Evolutionary conservation across 345 rosid genomes (phyloP), one percentile per base, ranked within the genome.

Genomic region (Cochlearia excelsa): DNA sequence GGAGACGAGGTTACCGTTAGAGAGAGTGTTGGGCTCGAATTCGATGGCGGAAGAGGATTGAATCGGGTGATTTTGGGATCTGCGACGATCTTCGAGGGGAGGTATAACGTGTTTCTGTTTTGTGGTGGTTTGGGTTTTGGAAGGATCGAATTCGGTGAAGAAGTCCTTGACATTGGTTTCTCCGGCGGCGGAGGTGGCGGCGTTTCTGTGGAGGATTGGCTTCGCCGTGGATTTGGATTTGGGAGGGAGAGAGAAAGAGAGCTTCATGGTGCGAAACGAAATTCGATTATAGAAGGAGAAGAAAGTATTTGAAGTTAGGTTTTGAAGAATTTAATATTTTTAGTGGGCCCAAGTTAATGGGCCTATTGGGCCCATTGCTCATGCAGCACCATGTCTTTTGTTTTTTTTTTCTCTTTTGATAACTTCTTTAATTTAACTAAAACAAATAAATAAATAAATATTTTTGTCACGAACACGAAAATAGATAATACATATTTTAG

Each of bases 81-180:
- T 75, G 79, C 80, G 54, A 54, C 77, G 74, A 48, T 72, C 61
- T 37, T 72, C 69, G 6, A 69, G 54, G 46, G 82, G 86, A 51
- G 90, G 82, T 58, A 84, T 79, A 6, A 80, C 59, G 47, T 45
- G 51, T 5, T 50, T 69, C n/a, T 74, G 54, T 3, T 38, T 51
- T 33, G 61, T 28, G 26, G 48, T 33, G 43, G 74, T 3, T 57
- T 46, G 72, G 75, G 71, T 63, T 65, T 79, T 48, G 63, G 77
- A 50, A 37, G 82, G 71, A n/a, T 84, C 81, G 57, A 81, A 83
- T 40, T 77, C 75, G 6, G 84, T 79, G 61, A 75, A 58, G 67
- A 59, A 76, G 26, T 68, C 57, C 51, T 70, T 68, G 23, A 2
- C 46, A 5, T 26, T 60, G 33, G 7, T 57, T 47, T 61, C 62